Evolutionary conservation across 176 grass and related monocot species (phyloP).

Genomic region (Dactylis glomerata): DNA sequence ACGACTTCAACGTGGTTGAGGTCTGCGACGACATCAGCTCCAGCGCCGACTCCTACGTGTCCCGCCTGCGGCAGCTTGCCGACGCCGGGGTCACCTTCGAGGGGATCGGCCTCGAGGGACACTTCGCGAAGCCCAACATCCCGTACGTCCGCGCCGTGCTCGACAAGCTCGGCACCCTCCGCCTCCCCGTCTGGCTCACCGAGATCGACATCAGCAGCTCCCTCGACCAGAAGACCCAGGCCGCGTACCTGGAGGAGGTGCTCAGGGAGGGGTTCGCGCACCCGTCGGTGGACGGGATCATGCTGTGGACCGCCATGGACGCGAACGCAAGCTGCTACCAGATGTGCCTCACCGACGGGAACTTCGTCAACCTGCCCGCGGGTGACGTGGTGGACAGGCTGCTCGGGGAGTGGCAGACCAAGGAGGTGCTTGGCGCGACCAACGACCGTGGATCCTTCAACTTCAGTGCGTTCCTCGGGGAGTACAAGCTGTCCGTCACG

Average conservation of each 20-base stretch:
- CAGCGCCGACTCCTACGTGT: constrained; percentile 67
- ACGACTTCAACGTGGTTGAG: constrained; percentile 89
- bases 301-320: constrained; percentile 77
- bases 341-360: constrained; percentile 79
- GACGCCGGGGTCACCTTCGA: constrained; percentile 56
- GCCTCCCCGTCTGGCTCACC: constrained; percentile 80
- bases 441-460: constrained; percentile 69
- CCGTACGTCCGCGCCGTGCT: constrained; percentile 79
- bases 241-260: constrained; percentile 66
- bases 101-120: constrained; percentile 78
- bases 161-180: constrained; percentile 74
- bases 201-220: constrained; percentile 71
- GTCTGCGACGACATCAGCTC: constrained; percentile 73
- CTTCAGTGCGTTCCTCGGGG: constrained; percentile 66
- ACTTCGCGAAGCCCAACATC: constrained; percentile 71
- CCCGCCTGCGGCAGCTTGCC: constrained; percentile 54
- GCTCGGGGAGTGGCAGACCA: constrained; percentile 68
- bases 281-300: constrained; percentile 68
- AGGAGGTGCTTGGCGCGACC: constrained; percentile 50
- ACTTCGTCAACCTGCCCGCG: constrained; percentile 55
- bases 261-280: constrained; percentile 76
- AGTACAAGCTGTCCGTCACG: constrained; percentile 56
- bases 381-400: constrained; percentile 74
- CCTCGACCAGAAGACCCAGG: constrained; percentile 48
- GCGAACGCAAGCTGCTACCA: constrained; percentile 62